Conservation (phyloP, 176 grass and related monocot species). For the Rhipidocladum racemiflorum region DNA sequence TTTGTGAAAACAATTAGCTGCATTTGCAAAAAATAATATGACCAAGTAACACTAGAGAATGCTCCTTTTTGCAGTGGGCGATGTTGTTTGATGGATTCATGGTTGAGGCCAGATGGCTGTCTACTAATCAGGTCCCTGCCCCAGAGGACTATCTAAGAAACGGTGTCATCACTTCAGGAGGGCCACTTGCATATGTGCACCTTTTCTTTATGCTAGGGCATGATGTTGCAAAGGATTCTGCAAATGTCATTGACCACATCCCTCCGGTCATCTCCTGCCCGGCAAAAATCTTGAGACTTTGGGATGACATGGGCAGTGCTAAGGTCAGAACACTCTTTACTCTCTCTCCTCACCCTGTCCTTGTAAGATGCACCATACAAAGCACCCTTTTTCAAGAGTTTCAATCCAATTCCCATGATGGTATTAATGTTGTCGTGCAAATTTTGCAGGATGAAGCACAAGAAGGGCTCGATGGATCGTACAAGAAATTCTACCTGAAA, state of each 20-base stretch:
- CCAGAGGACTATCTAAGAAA: slow-evolving; percentile 54
- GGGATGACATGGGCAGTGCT: slow-evolving; percentile 67
- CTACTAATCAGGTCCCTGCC: slow-evolving; percentile 20
- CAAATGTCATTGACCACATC: background rate
- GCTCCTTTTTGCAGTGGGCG: slow-evolving; percentile 39
- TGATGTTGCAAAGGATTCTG: background rate
- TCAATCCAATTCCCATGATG: background rate
- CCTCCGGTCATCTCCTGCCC: slow-evolving; percentile 29
- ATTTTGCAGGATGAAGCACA: slow-evolving; percentile 57
- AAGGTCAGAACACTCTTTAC: too few species aligned
- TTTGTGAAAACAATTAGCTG: background rate
- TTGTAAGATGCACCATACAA: background rate
- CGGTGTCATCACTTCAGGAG: slow-evolving; percentile 38
- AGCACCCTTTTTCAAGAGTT: background rate
- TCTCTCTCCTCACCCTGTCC: too few species aligned
- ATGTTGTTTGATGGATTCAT: slow-evolving; percentile 61
- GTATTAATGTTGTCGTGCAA: background rate
- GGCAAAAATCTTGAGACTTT: slow-evolving; percentile 61
- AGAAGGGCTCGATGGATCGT: slow-evolving; percentile 63
- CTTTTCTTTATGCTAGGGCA: slow-evolving; percentile 40
- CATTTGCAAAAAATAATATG: background rate
- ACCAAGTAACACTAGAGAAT: background rate
- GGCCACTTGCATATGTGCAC: slow-evolving; percentile 15
- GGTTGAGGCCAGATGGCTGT: slow-evolving; percentile 57
- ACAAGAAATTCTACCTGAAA: slow-evolving; percentile 44